These are phyloP conservation scores for Metarhizium rileyi DNA, from an alignment of 2,329 filamentous ascomycete genomes.

Conservation along the genomic window DNA sequence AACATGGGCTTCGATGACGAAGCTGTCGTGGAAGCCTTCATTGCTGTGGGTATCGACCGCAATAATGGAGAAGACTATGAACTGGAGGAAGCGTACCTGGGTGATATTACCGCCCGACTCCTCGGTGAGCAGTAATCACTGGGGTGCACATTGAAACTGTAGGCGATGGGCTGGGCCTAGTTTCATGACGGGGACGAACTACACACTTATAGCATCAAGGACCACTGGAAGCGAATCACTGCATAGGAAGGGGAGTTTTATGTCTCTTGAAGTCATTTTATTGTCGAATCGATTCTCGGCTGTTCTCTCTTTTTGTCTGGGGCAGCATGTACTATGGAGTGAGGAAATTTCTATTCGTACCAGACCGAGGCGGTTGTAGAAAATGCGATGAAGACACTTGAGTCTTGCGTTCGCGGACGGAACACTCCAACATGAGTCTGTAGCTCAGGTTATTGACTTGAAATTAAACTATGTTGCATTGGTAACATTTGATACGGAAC, in stretches of 20 bases:
- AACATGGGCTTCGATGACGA: conserved; percentile 88
- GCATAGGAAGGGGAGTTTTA: conserved; percentile 15
- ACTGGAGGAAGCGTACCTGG: conserved; percentile 83
- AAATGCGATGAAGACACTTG: not conserved
- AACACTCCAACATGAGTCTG: not conserved
- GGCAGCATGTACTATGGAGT: not conserved
- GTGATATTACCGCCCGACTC: conserved; percentile 76
- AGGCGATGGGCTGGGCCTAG: conserved; percentile 10
- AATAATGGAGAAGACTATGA: conserved; percentile 73
- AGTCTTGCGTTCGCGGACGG: not conserved
- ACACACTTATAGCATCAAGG: not conserved
- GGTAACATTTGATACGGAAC: not conserved
- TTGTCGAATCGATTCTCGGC: not conserved
- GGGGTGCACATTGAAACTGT: not conserved
- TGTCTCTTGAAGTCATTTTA: not conserved
- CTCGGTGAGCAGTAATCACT: conserved; percentile 53
- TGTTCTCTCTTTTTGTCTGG: not conserved
- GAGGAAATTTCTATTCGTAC: not conserved
- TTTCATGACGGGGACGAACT: not conserved
- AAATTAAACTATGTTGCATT: not conserved
- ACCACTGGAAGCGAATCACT: conserved; percentile 1
- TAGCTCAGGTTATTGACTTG: not conserved
- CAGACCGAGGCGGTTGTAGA: not conserved
- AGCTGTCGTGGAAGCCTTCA: conserved; percentile 75
- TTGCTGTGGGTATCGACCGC: conserved; percentile 69